These are phyloP conservation scores for Torrubiella hemipterigena DNA, from an alignment of 2,329 filamentous ascomycete species.

Conservation along the genomic window DNA sequence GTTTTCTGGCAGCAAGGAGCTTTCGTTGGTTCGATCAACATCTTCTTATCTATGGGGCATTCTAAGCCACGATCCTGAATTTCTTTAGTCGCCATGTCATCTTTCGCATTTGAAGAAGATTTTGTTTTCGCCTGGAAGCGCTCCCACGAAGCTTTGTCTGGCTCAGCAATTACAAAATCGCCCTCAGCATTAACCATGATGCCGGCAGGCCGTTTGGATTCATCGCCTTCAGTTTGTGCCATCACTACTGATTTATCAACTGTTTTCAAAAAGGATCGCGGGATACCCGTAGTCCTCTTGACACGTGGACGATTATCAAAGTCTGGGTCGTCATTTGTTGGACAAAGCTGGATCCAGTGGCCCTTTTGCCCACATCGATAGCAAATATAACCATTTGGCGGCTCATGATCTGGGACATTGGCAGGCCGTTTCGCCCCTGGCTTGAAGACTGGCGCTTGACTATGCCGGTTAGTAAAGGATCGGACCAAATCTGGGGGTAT, in stretches of 20 bases:
- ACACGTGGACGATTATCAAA: slow-evolving; percentile 89
- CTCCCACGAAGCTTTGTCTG: slow-evolving; percentile 93
- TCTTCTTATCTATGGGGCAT: slow-evolving; percentile 92
- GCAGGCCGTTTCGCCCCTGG: slow-evolving; percentile 52
- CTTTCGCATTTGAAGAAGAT: slow-evolving; percentile 70
- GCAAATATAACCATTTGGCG: slow-evolving; percentile 88
- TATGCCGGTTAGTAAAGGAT: slow-evolving; percentile 24
- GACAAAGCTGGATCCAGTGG: slow-evolving; percentile 98
- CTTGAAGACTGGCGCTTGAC: slow-evolving; percentile 51
- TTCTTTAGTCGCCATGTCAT: slow-evolving; percentile 68
- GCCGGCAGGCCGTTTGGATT: slow-evolving; percentile 75
- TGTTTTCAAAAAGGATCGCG: slow-evolving; percentile 87
- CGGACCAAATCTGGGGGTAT: background rate
- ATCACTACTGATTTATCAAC: slow-evolving; percentile 80
- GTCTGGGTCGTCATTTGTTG: slow-evolving; percentile 95
- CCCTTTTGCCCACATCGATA: slow-evolving; percentile 94
- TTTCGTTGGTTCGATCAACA: slow-evolving; percentile 98
- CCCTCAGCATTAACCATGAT: slow-evolving; percentile 98
- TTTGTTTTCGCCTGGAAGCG: slow-evolving; percentile 93
- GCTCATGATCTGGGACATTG: slow-evolving; percentile 83
- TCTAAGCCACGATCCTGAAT: slow-evolving; percentile 79
- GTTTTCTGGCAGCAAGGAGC: slow-evolving; percentile 97
- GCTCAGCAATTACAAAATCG: slow-evolving; percentile 92
- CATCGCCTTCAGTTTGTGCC: slow-evolving; percentile 61
- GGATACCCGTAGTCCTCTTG: slow-evolving; percentile 94